phyloP scores from a whole-genome alignment of 2,329 filamentous ascomycete species.

The Leptodontidium sp. region DNA sequence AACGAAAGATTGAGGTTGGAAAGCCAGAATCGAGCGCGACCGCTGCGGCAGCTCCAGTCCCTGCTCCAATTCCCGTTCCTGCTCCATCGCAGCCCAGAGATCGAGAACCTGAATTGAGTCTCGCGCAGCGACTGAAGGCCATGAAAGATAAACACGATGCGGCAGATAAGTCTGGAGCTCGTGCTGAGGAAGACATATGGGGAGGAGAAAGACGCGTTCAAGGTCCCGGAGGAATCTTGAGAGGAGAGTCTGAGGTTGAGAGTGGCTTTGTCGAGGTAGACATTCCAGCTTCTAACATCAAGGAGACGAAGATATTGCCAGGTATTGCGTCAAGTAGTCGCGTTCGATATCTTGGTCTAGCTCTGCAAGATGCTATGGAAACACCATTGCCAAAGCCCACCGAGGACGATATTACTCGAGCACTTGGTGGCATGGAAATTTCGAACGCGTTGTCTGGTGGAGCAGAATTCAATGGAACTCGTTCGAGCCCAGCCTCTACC shows the following conservation, averaged over 20 bases:
- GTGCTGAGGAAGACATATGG: neutral
- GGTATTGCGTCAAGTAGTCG: neutral
- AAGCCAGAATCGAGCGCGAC: neutral
- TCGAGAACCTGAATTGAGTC: neutral
- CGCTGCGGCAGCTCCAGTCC: neutral
- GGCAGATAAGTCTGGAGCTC: neutral
- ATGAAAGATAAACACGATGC: neutral
- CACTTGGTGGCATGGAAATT: neutral
- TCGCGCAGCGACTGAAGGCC: neutral
- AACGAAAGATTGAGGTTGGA: neutral
- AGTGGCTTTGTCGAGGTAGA: neutral
- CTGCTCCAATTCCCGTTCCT: neutral
- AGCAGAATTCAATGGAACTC: neutral
- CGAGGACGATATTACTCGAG: neutral
- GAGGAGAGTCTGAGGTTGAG: neutral
- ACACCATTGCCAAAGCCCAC: conserved; percentile 1
- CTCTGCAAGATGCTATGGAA: conserved; percentile 12
- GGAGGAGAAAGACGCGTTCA: neutral
- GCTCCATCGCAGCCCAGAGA: neutral
- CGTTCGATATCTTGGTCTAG: conserved; percentile 4
- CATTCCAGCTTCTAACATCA: neutral
- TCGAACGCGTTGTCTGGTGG: neutral
- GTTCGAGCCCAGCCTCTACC: neutral
- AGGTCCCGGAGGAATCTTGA: neutral
- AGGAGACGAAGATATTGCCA: neutral